Base-by-base conservation (phyloP, 2,329 filamentous ascomycete species). In the Aureobasidium sp. region DNA sequence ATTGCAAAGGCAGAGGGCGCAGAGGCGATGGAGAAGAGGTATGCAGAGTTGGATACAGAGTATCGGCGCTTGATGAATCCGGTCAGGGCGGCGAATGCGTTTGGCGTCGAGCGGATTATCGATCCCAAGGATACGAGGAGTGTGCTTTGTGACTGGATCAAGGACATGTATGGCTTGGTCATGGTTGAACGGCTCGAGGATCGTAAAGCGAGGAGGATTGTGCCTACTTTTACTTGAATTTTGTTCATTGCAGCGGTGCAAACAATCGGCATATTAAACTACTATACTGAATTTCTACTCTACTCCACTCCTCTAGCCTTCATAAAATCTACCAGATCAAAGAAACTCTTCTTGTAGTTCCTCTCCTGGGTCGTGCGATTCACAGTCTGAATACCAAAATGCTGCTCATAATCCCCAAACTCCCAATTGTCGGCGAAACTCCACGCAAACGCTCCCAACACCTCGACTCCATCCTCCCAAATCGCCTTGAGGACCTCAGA, bases 1-100 rank as follows among this genome's bases (percentile, higher is more conserved):
- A 72, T 78, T 33, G 80, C 80, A 29, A 77, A 79, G 60, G 78
- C 77, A 57, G 67, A 75, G 27, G 81, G 81, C 0, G 71, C 74
- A 35, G 78, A 80, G 63, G 77, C 76, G 58, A 67, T 73, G 51
- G 72, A 77, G 19, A 76, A 76, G 63, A 69, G 77, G 43, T 86
- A 85, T 64, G 74, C 75, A 42, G 79, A 84, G 66, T 64, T 87
- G 33, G 80, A 85, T 46, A 77, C 81, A 25, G 82, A 84, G 68
- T 86, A 86, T 68, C 71, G 76, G 37, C 74, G 83, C 23, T 66
- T 86, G 64, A 85, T 86, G 81, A 87, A 85, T 64, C 84, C 84
- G 0, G 81, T 86, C 1, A 73, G 84, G 17, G 85, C 83, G 4
- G 84, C 84, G 13, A 85, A 85, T 71, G 77, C 79, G 11, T 86